These are phyloP conservation scores for Neotropicomus parvogracilis DNA, from an alignment of 1,284 basidiomycete genomes.

Conservation along the genomic window DNA sequence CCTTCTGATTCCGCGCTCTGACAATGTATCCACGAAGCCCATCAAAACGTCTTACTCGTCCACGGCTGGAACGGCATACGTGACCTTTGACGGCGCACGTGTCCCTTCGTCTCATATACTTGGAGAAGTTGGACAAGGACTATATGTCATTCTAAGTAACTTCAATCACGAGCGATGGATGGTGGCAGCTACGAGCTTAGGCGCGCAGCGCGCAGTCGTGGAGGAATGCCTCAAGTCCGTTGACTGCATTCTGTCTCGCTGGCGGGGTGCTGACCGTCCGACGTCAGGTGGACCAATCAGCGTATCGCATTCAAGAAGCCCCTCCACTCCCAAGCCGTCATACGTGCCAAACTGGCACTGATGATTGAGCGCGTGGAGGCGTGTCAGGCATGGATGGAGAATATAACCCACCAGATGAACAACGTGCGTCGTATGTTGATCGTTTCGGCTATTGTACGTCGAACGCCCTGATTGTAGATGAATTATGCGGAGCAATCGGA, in stretches of 20 bases:
- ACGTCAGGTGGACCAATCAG: slow-evolving; percentile 72
- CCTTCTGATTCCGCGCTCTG: slow-evolving; percentile 76
- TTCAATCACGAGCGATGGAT: slow-evolving; percentile 89
- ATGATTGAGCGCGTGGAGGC: slow-evolving; percentile 92
- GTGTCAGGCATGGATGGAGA: slow-evolving; percentile 87
- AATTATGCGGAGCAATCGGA: slow-evolving; percentile 77
- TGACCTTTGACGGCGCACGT: slow-evolving; percentile 88
- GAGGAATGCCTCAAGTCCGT: slow-evolving; percentile 77
- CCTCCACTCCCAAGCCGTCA: slow-evolving; percentile 86
- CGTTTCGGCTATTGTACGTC: not conserved
- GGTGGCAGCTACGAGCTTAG: slow-evolving; percentile 69
- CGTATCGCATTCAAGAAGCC: slow-evolving; percentile 87
- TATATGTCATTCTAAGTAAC: slow-evolving; percentile 83
- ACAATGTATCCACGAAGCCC: slow-evolving; percentile 83
- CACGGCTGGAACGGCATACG: slow-evolving; percentile 85
- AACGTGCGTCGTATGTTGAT: slow-evolving; percentile 50
- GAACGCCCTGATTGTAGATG: slow-evolving; percentile 48
- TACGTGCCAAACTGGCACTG: slow-evolving; percentile 80
- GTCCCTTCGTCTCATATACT: slow-evolving; percentile 86
- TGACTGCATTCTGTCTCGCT: not conserved
- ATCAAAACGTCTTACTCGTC: slow-evolving; percentile 90
- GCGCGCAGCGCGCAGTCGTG: slow-evolving; percentile 67
- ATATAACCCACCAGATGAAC: slow-evolving; percentile 89
- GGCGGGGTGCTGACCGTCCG: slow-evolving; percentile 2
- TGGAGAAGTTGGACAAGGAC: slow-evolving; percentile 80